Conservation (phyloP, 208 protist genomes). For the Trichomonas tenax region DNA sequence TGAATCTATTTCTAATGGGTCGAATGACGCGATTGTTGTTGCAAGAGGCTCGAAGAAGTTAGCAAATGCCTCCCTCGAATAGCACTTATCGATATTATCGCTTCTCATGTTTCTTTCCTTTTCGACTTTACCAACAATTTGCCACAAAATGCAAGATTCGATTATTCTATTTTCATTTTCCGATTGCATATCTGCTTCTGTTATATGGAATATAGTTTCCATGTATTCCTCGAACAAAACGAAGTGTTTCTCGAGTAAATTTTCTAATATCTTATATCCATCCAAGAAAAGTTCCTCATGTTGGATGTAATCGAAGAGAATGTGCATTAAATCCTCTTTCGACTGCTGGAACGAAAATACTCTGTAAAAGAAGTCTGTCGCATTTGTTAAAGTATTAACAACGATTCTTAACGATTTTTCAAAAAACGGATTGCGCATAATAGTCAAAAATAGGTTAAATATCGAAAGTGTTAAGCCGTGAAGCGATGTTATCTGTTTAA, state of each 20-base stretch:
- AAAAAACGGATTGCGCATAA: not conserved
- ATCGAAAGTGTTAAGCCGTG: not conserved
- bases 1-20: not conserved
- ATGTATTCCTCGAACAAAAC: not conserved
- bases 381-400: not conserved
- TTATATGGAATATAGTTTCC: not conserved
- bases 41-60: not conserved
- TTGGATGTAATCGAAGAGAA: not conserved
- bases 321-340: not conserved
- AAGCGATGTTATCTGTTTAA: not conserved
- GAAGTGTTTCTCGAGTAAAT: not conserved
- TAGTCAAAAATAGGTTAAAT: not conserved
- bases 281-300: too few relatives aligned
- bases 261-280: not conserved
- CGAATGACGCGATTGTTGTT: not conserved
- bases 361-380: not conserved
- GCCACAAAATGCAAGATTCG: not conserved
- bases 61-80: not conserved
- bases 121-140: not conserved
- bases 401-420: not conserved
- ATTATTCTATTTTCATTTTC: not conserved
- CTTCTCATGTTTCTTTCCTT: not conserved
- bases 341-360: not conserved
- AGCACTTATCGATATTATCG: not conserved
- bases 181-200: not conserved